Percentiles rank a stretch among this genome's conserved stretches.
Evolutionary conservation across 306 rosid genomes (phyloP).

Genomic region (Prunus davidiana): DNA sequence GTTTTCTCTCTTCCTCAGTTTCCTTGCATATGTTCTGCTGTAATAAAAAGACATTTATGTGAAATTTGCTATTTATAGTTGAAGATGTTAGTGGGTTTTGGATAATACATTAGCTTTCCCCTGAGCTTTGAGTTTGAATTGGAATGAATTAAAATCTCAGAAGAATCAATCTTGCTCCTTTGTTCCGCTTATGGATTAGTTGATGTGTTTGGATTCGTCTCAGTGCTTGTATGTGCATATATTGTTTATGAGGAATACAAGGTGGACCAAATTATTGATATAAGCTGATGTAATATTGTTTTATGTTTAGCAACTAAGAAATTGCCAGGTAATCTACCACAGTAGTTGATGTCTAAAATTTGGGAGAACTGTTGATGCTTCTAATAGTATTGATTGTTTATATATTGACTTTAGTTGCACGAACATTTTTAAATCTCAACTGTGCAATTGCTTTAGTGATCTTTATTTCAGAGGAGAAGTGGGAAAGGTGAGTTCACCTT

Average conservation of each 20-base stretch:
- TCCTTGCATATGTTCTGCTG: neutral
- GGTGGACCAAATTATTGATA: neutral
- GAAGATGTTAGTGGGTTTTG: neutral
- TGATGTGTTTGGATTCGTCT: neutral
- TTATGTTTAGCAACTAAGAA: neutral
- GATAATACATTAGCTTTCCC: neutral
- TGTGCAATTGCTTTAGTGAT: neutral
- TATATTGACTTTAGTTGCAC: neutral
- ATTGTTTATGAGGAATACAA: neutral
- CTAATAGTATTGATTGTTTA: neutral
- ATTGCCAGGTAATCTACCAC: neutral
- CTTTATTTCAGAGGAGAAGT: neutral
- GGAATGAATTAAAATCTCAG: neutral
- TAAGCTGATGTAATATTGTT: neutral
- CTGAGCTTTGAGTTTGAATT: neutral
- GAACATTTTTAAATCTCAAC: neutral
- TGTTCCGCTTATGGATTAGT: neutral
- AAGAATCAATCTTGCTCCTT: neutral
- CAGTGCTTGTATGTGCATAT: neutral
- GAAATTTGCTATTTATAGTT: neutral
- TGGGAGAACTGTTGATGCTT: neutral
- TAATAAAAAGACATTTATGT: neutral
- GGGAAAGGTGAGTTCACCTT: neutral
- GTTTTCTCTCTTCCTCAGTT: neutral
- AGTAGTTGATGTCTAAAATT: neutral